Percentiles rank a stretch among this genome's conserved stretches.
phyloP scores from a whole-genome alignment of 495 filamentous ascomycete genomes.

The Annulohypoxylon moriforme region DNA sequence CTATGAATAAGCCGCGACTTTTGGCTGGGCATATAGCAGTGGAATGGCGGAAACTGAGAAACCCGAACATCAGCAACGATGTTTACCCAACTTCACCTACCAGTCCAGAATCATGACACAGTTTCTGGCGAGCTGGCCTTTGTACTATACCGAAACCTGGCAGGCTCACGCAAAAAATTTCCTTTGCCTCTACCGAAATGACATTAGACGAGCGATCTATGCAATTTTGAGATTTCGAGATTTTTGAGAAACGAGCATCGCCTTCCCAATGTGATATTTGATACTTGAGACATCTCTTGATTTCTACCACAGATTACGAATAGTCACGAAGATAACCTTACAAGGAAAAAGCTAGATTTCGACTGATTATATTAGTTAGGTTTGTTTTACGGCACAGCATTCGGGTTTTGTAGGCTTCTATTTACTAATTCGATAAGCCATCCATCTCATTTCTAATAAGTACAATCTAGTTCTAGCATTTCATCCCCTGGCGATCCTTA shows the following conservation, averaged over 20 bases:
- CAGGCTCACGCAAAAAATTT: conserved; percentile 34
- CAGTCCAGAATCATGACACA: conserved; percentile 14
- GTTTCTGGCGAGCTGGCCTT: conserved; percentile 21
- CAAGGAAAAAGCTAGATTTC: no score
- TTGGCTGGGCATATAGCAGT: conserved; percentile 15
- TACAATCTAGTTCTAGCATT: neutral
- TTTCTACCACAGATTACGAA: no score
- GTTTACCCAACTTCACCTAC: conserved; percentile 13
- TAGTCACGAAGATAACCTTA: no score
- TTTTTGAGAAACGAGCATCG: neutral
- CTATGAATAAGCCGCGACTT: conserved; percentile 31
- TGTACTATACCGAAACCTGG: conserved; percentile 43
- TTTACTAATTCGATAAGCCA: neutral
- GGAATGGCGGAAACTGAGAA: conserved; percentile 1
- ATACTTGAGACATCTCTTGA: neutral
- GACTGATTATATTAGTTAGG: neutral
- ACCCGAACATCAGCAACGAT: conserved; percentile 26
- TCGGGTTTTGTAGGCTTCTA: neutral
- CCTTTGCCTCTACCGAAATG: conserved; percentile 27
- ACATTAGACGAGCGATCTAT: conserved; percentile 24
- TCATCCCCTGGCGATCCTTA: neutral
- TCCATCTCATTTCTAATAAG: neutral
- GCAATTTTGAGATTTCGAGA: conserved; percentile 9
- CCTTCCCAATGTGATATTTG: neutral
- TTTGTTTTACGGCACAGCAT: neutral